Base-by-base conservation (phyloP, 2,329 filamentous ascomycete species). In the Arthroderma sp. region DNA sequence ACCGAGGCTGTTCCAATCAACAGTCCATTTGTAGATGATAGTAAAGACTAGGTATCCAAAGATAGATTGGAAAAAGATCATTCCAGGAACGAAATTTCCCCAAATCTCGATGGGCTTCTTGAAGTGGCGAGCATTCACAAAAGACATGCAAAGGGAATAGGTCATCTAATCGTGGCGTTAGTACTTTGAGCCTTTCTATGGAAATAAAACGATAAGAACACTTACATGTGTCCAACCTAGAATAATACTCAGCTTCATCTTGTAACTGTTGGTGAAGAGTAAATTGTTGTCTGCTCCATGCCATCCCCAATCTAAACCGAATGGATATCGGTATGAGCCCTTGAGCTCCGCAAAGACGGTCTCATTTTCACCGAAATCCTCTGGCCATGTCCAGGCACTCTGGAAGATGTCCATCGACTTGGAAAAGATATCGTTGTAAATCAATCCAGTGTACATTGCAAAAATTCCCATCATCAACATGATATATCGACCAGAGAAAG, bases 191-290 rank as follows among this genome's bases (percentile, higher is more conserved):
- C 31, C 23, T 15, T 7, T 17, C 13, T 19, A 15, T 31, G 17
- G 28, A 3, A 6, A 21, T 11, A 11, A 28, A 25, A 17, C 9
- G 28, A 7, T 8, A 15, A 21, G 21, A 31, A 52, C 41, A 67
- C 73, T 69, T 70, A 77, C 74, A 76, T 96, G 91, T 59, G 83
- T 83, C 93, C 94, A 98, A 71, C 94, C 93, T 63, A 98, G 81
- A 63, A 98, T 82, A 70, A 98, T 96, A 77, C 88, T 94, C 75
- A 98, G 87, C 80, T 98, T 98, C 93, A 98, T 98, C 84, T 98
- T 98, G 81, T 93, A 94, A 74, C 88, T 94, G 85, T 98, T 98
- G 71, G 83, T 87, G 76, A 98, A 98, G 54, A 98, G 81, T 19
- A 98, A 80, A 60, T 94, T 87, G 67, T 98, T 98, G 67, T 97